Base-by-base conservation (phyloP, 257 asterid genomes). In the Thymus mandschuricus region DNA sequence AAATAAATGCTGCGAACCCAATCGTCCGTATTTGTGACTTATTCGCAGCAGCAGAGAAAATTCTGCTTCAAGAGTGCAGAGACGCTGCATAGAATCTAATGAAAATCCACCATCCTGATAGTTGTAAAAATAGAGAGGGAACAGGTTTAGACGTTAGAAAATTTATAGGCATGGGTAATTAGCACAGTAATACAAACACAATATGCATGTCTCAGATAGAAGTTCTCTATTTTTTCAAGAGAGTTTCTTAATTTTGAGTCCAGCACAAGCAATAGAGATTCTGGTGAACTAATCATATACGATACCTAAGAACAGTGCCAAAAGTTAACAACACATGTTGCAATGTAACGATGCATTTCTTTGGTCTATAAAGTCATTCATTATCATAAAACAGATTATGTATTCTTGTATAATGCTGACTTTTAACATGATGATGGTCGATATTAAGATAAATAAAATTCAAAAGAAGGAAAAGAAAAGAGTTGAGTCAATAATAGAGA, bases 1-100 rank as follows among this genome's bases (percentile, higher is more conserved):
- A 69, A 89, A 92, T n/a, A 92, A 84, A 80, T 83, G 94, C 76
- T 91, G 96, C 60, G 96, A 81, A 21, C 98, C 97, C 46, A 96
- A 82, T 75, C 88, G 92, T 55, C 99, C 96, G 61, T 89, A 92
- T 71, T 88, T 88, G 82, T 95, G 92, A 84, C 97, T 88, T 70
- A 95, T 88, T 81, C 96, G 87, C 73, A 95, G 83, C 61, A 94
- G 79, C 48, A 94, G 77, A 70, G 95, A 85, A 61, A 94, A 87
- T 76, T 86, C 87, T 1, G 97, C 98, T 84, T 94, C 96, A 74
- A 94, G 93, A 66, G 91, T 92, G 85, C 95, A 94, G 51, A 86
- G 86, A 55, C 90, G 91, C 81, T 94, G 98, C 95, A 84, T 86
- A 72, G 99, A 89, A 69, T 86, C 94, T 73, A 88, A 81, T 40